phyloP scores from a whole-genome alignment of 129 eudicot genomes.

The Escallonia herrerae region DNA sequence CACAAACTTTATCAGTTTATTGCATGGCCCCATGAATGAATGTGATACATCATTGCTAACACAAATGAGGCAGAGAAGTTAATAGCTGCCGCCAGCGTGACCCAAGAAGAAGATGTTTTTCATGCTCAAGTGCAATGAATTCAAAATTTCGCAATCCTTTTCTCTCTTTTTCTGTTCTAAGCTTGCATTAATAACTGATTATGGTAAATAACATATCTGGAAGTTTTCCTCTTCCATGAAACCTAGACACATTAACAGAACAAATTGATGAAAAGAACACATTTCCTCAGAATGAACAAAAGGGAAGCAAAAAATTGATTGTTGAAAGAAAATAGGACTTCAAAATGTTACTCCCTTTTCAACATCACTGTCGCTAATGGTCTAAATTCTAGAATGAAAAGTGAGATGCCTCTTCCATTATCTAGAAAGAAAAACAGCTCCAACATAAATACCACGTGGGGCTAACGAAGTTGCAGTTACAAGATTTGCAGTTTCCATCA shows the following conservation, averaged over 20 bases:
- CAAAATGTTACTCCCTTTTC: too few species aligned
- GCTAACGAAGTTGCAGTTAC: slow-evolving; percentile 1
- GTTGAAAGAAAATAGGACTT: too few species aligned
- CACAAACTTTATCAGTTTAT: slow-evolving; percentile 8
- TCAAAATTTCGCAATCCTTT: slow-evolving; percentile 23
- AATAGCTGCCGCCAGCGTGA: slow-evolving; percentile 15
- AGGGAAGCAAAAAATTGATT: too few species aligned
- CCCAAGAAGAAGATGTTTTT: slow-evolving; percentile 18
- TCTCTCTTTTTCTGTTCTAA: neutral
- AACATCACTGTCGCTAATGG: too few species aligned
- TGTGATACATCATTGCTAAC: slow-evolving; percentile 25
- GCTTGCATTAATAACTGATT: slow-evolving; percentile 1
- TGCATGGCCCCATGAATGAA: slow-evolving; percentile 25
- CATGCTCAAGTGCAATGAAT: slow-evolving; percentile 26
- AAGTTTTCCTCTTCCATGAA: too few species aligned
- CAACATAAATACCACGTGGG: slow-evolving; percentile 16
- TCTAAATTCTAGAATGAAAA: neutral
- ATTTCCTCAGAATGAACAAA: too few species aligned
- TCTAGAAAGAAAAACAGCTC: neutral
- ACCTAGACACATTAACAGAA: too few species aligned
- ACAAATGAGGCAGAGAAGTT: slow-evolving; percentile 29
- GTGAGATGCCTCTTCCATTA: neutral
- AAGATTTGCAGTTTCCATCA: slow-evolving; percentile 2
- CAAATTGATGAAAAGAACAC: too few species aligned
- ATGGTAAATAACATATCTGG: too few species aligned